Base-by-base conservation (phyloP, 169 alveolate species). In the Cryptosporidium felis region DNA sequence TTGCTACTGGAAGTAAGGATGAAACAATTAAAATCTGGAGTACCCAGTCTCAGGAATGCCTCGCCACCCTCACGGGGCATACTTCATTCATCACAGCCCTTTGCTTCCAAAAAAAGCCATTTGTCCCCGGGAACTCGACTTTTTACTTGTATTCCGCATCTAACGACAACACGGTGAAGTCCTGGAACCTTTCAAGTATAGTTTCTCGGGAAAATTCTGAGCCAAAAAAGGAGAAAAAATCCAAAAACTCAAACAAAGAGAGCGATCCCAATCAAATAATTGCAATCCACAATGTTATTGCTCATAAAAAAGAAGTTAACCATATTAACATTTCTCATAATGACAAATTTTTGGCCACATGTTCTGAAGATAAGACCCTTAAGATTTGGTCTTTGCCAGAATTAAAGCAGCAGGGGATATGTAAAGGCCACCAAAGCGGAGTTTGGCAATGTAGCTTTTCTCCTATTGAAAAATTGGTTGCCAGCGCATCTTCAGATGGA, bases 401-500 rank as follows among this genome's bases (percentile, higher is more conserved):
- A 9, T 49, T 89, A 12, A 62, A 36, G 18, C 62, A 23, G 18
- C 26, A 45, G 26, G 92, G 92, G 16, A 82, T 62, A 18, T 80
- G 81, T 23, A 74, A 81, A 46, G 96, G 96, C 0, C 97, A 95
- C 80, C 60, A 88, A 51, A 82, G 93, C 23, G 89, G 89, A 38
- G 89, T 95, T 9, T 92, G 94, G 49, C 82, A 90, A 47, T 79
- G 92, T n/a, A 85, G 92, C 18, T 94, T 94, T 63, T 94, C 94
- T 80, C 94, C 94, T 1, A 61, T 80, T 28, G 93, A 92, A 40
- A 82, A 90, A 59, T 45, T 91, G 8, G 63, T 93, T 0, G 97
- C 95, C 10, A 88, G 96, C 26, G 90, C 95, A 5, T 89, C 95
- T 34, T 94, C 95, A 74, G 98, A 95, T 65, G 94, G 93, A 5